phyloP scores from a whole-genome alignment of 257 asterid genomes.

The Petrea volubilis region DNA sequence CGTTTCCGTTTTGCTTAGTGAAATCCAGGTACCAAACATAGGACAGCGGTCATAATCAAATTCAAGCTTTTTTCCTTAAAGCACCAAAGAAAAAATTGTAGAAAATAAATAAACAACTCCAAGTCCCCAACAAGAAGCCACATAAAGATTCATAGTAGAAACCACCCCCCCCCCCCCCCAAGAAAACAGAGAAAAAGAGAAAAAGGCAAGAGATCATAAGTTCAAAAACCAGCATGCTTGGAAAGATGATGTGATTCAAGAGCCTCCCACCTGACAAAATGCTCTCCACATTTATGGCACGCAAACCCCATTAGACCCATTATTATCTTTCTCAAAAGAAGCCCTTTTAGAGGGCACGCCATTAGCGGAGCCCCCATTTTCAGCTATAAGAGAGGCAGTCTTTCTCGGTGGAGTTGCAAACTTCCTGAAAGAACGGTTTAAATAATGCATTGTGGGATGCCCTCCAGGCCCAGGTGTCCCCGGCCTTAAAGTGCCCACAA shows the following conservation, averaged over 20 bases:
- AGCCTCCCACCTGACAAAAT: constrained; percentile 76
- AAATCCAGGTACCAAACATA: too few relatives aligned
- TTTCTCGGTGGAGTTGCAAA: constrained; percentile 53
- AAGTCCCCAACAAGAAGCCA: not conserved
- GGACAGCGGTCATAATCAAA: not conserved
- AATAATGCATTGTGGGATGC: constrained; percentile 61
- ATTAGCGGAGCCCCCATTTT: constrained; percentile 34
- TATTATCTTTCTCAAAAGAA: constrained; percentile 41
- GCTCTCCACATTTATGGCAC: constrained; percentile 89
- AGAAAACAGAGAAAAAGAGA: too few relatives aligned
- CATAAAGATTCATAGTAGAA: not conserved
- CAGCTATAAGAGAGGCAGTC: constrained; percentile 33
- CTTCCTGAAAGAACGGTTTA: constrained; percentile 51
- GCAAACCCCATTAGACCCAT: constrained; percentile 44
- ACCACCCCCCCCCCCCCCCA: too few relatives aligned
- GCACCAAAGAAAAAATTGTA: not conserved
- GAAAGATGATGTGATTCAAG: constrained; percentile 88
- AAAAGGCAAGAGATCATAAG: too few relatives aligned
- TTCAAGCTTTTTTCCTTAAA: not conserved
- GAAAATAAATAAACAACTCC: not conserved
- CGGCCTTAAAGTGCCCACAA: constrained; percentile 67
- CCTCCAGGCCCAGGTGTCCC: constrained; percentile 92
- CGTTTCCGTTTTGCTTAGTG: too few relatives aligned
- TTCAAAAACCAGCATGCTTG: constrained; percentile 68
- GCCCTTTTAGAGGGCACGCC: constrained; percentile 31